Conservation (phyloP, 805 yeast genomes). For the Myxozyma vanderwaltii region DNA sequence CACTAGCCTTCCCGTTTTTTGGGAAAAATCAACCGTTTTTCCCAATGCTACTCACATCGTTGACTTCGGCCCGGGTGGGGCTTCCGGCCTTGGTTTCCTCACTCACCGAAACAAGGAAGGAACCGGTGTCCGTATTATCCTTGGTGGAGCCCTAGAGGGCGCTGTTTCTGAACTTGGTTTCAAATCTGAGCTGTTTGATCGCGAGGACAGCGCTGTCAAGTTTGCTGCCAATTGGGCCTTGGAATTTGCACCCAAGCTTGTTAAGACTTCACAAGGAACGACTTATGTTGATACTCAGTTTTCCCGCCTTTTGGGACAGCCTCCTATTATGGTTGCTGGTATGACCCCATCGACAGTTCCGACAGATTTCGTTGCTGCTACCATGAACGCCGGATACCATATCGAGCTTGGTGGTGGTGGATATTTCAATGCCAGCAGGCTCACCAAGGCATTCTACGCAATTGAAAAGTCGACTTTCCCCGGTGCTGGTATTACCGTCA, state of each 20-base stretch:
- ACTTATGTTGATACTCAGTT: conserved; percentile 90
- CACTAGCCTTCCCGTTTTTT: conserved; percentile 85
- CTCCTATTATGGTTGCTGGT: conserved; percentile 98
- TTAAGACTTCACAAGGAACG: conserved; percentile 64
- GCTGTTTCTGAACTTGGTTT: conserved; percentile 83
- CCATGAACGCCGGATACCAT: conserved; percentile 94
- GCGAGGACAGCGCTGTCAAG: conserved; percentile 62
- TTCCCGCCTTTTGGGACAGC: conserved; percentile 86
- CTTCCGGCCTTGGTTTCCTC: conserved; percentile 91
- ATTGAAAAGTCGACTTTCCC: conserved; percentile 71
- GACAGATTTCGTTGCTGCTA: conserved; percentile 90
- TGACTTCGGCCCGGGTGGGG: conserved; percentile 99
- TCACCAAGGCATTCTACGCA: conserved; percentile 74
- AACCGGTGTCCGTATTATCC: conserved; percentile 90
- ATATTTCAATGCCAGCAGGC: conserved; percentile 71
- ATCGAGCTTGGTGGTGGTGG: conserved; percentile 99
- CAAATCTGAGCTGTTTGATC: conserved; percentile 91
- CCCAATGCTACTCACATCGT: conserved; percentile 73
- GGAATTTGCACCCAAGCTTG: conserved; percentile 83
- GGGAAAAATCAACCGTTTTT: conserved; percentile 89
- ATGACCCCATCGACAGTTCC: conserved; percentile 98
- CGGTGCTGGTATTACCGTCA: conserved; percentile 88
- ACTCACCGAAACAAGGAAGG: conserved; percentile 99
- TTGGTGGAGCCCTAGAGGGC: conserved; percentile 86
- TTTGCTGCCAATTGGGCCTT: conserved; percentile 89